Evolutionary conservation across 2,329 filamentous ascomycete genomes (phyloP), one percentile per base, ranked within the genome.

Genomic region (Malbranchea cinnamomea): DNA sequence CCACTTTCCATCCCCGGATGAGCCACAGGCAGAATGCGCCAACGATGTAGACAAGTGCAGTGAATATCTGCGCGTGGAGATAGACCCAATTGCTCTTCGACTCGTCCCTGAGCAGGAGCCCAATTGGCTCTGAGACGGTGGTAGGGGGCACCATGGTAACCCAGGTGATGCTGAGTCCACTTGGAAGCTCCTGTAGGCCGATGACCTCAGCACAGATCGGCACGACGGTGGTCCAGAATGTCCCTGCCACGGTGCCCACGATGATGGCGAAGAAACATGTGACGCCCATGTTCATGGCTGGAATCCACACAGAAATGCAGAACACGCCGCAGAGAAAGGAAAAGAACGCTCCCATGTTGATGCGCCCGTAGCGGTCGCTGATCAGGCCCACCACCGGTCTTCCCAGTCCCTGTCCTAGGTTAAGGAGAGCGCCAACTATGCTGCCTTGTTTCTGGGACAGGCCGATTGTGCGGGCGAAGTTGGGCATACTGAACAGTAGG

Each of bases 331-430:
- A 64, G 6, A 71, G 41, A 20, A 67, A 60, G 0, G 68, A 69
- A 50, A 68, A 63, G 6, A 60, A 44, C 1, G 55, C 55, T 1
- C 73, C 69, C 51, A 76, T 69, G 37, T 78, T 77, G 39, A 79
- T 62, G 2, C 72, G 57, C 2, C 74, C 73, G 18, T 71, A 57
- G 0, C 52, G 54, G 42, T 78, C 74, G 37, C 64, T 69, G 41
- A 70, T 68, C 44, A 73, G 69, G 1, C 74, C 74, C 4, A 78
- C 65, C 0, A 68, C 57, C 2, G 73, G 73, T 3, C 74, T 56
- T 1, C 59, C 59, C 9, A 62, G 38, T 15, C 60, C 69, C 40
- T 75, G 68, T 0, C 74, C 73, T 1, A 78, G 50, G 39, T 75
- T 78, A 30, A 78, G 52, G 6, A 78, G 42, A 0, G 74, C 74